Evolutionary conservation across 441 rosid species (phyloP), one percentile per base, ranked within the genome.

Genomic region (Daphne laureola): DNA sequence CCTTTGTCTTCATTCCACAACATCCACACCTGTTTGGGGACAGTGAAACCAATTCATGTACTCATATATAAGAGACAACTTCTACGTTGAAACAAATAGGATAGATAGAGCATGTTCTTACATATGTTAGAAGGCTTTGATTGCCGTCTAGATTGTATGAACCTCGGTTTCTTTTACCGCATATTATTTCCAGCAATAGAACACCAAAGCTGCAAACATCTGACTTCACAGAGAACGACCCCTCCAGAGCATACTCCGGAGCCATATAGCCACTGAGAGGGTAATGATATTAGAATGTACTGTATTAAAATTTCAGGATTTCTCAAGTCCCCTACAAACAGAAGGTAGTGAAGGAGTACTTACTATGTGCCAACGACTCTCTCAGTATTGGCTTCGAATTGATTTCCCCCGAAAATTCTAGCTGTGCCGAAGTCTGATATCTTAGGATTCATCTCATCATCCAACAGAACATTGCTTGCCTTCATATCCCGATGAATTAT

Each of bases 391-490:
- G 77, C 83, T 57, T 72, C 76, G 0, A 62, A 23, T 61, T 81
- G 79, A 35, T 73, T 72, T 46, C 66, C 75, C 16, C 78, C 76
- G 12, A 81, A 81, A 36, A 76, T 76, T 58, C 73, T 71, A 12
- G 82, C 84, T 4, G 75, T 73, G 23, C 87, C 87, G 25, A 81
- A 78, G 26, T 81, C 78, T 0, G 84, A 81, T 65, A 81, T 78
- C 47, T 81, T 81, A 0, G 80, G 83, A 50, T 63, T 72, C 78
- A 76, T 67, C 44, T 73, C 67, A 0, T 69, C 63, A 17, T 78
- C 87, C 46, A 81, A 55, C 43, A 81, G 55, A 21, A 78, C 67
- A 63, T 80, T 78, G 66, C 81, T 80, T 49, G 70, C 78, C 49
- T 80, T 80, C 63, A 80, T 5, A 61, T 80, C 86, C 15, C 83